Evolutionary conservation across 2,329 filamentous ascomycete genomes (phyloP).

Genomic region (Aspergillus felis): DNA sequence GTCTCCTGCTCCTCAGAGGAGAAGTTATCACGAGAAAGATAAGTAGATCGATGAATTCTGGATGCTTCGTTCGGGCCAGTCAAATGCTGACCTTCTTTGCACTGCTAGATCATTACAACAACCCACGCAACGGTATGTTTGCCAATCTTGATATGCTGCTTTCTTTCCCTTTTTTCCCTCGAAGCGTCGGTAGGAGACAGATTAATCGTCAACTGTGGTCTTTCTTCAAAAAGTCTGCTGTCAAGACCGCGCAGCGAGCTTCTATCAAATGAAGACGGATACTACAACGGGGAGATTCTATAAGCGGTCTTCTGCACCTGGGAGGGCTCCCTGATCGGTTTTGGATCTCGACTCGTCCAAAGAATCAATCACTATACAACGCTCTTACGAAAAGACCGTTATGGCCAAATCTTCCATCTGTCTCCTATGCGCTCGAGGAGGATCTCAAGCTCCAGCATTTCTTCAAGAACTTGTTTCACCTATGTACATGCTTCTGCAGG

Average conservation of each 20-base stretch:
- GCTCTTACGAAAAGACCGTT: background rate
- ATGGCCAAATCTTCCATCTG: background rate
- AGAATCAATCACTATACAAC: background rate
- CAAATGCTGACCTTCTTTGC: constrained; percentile 13
- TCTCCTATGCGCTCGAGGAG: background rate
- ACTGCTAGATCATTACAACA: constrained; percentile 78
- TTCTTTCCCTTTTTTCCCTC: background rate
- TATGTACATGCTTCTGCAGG: background rate
- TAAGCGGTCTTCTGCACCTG: background rate
- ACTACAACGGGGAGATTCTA: too few relatives aligned
- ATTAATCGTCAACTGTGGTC: background rate
- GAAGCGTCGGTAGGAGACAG: background rate
- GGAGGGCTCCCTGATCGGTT: background rate
- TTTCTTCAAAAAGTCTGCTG: background rate
- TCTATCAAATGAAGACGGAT: background rate
- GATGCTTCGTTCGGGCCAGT: background rate
- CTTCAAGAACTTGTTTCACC: background rate
- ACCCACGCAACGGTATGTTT: constrained; percentile 61
- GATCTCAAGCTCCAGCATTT: background rate
- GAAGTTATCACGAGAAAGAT: constrained; percentile 65
- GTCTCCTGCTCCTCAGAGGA: constrained; percentile 34
- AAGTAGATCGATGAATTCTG: constrained; percentile 29
- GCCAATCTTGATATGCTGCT: background rate
- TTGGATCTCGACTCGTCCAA: background rate
- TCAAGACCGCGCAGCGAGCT: background rate